phyloP scores from a whole-genome alignment of 139 green algal species.

The Coelastrella sp. region DNA sequence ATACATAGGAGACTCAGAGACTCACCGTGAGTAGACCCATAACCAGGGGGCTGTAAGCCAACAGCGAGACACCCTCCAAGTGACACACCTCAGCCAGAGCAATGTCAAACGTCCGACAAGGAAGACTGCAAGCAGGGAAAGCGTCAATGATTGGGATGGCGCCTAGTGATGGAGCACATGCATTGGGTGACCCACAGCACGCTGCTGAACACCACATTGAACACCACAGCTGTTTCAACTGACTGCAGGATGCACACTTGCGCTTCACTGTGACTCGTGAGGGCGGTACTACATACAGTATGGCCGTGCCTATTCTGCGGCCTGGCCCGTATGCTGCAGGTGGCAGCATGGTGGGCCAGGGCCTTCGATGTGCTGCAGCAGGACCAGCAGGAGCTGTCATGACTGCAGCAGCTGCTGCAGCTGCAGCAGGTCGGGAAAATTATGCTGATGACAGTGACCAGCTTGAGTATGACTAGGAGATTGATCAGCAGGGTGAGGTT shows the following conservation, averaged over 20 bases:
- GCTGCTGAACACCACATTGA: no score
- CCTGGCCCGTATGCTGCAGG: conserved; percentile 27
- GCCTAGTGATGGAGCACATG: no score
- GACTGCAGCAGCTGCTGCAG: conserved; percentile 10
- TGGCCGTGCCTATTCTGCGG: conserved; percentile 43
- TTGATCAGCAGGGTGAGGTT: neutral
- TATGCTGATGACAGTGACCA: neutral
- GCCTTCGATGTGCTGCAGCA: neutral
- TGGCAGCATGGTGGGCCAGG: conserved; percentile 18
- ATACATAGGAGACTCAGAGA: no score
- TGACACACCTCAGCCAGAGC: conserved; percentile 84
- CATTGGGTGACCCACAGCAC: no score
- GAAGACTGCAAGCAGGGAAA: conserved; percentile 65
- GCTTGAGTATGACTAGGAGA: neutral
- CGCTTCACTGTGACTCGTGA: conserved; percentile 49
- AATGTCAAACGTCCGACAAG: conserved; percentile 86
- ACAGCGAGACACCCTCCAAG: conserved; percentile 74
- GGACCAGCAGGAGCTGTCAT: neutral
- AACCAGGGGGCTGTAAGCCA: conserved; percentile 93
- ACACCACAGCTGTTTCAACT: no score
- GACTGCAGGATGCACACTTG: conserved; percentile 43
- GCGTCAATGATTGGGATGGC: no score
- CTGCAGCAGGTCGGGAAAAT: neutral
- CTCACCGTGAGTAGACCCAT: conserved; percentile 90
- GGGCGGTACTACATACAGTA: conserved; percentile 43